Evolutionary conservation across 768 basidiomycete species (phyloP).

Genomic region (Podaxis carcinomalis): DNA sequence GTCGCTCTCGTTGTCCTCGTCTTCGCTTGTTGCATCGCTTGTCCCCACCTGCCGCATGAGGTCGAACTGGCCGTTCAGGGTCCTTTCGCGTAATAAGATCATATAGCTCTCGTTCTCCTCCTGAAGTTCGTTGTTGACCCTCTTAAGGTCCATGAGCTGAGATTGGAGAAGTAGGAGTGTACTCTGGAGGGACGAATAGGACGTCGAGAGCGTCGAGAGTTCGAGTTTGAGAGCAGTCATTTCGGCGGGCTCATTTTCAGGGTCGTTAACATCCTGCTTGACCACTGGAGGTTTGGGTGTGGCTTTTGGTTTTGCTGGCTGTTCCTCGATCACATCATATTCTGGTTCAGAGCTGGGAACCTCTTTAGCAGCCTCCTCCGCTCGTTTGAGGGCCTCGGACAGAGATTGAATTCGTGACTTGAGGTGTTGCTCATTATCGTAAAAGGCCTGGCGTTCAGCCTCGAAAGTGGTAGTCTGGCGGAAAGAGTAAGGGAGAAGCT

Average conservation of each 20-base stretch:
- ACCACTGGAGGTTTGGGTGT: slow-evolving; percentile 15
- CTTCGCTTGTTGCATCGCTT: slow-evolving; percentile 30
- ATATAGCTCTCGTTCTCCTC: slow-evolving; percentile 98
- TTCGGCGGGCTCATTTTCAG: slow-evolving; percentile 77
- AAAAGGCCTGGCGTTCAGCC: slow-evolving; percentile 87
- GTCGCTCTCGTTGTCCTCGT: slow-evolving; percentile 37
- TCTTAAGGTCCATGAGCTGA: slow-evolving; percentile 82
- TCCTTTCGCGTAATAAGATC: slow-evolving; percentile 88
- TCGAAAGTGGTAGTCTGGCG: slow-evolving; percentile 80
- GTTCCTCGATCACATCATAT: slow-evolving; percentile 22
- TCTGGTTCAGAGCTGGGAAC: slow-evolving; percentile 20
- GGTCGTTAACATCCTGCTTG: slow-evolving; percentile 48
- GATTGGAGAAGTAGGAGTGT: slow-evolving; percentile 81
- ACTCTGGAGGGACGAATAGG: slow-evolving; percentile 77
- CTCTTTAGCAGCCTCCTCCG: slow-evolving; percentile 41
- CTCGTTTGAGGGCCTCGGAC: slow-evolving; percentile 57
- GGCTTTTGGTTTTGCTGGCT: slow-evolving; percentile 15
- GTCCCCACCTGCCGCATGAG: slow-evolving; percentile 64
- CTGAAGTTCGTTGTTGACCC: slow-evolving; percentile 82
- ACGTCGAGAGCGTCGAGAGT: slow-evolving; percentile 81
- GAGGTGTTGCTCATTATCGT: slow-evolving; percentile 91
- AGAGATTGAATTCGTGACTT: slow-evolving; percentile 87
- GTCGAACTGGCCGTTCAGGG: slow-evolving; percentile 85
- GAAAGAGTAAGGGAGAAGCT: slow-evolving; percentile 9
- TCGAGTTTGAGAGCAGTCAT: slow-evolving; percentile 82